Evolutionary conservation across 352 stramenopile genomes (phyloP).

Genomic region (Globisporangium emineosum): DNA sequence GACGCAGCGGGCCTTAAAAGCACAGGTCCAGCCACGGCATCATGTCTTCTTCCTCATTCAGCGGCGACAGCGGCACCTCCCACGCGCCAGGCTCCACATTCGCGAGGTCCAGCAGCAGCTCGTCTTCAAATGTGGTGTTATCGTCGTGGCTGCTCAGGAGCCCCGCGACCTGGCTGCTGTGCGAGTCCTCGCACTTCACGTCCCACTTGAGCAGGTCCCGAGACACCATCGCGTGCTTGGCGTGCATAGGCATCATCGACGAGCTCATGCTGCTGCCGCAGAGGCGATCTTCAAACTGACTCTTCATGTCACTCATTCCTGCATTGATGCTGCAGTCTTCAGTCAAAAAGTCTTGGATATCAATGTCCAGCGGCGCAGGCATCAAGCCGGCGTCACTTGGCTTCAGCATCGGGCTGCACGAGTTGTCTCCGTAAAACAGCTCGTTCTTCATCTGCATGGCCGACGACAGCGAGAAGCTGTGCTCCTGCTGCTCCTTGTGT

Average conservation of each 20-base stretch:
- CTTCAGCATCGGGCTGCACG: slow-evolving; percentile 21
- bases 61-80: slow-evolving; percentile 76
- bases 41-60: slow-evolving; percentile 83
- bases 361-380: slow-evolving; percentile 46
- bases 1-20: slow-evolving; percentile 43
- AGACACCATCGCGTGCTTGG: slow-evolving; percentile 59
- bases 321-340: slow-evolving; percentile 74
- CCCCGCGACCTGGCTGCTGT: slow-evolving; percentile 22
- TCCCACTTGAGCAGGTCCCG: slow-evolving; percentile 72
- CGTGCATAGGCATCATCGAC: slow-evolving; percentile 27
- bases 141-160: slow-evolving; percentile 30
- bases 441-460: slow-evolving; percentile 47
- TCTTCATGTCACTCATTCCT: slow-evolving; percentile 30
- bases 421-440: slow-evolving; percentile 30
- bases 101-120: slow-evolving; percentile 67
- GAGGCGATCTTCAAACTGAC: slow-evolving; percentile 37
- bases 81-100: slow-evolving; percentile 73
- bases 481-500: slow-evolving; percentile 36
- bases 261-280: slow-evolving; percentile 19
- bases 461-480: slow-evolving; percentile 35
- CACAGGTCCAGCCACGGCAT: slow-evolving; percentile 83
- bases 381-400: slow-evolving; percentile 25
- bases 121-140: slow-evolving; percentile 50
- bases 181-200: slow-evolving; percentile 22
- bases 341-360: slow-evolving; percentile 79